Conservation (phyloP, 768 basidiomycete genomes). For the Trametes maxima region DNA sequence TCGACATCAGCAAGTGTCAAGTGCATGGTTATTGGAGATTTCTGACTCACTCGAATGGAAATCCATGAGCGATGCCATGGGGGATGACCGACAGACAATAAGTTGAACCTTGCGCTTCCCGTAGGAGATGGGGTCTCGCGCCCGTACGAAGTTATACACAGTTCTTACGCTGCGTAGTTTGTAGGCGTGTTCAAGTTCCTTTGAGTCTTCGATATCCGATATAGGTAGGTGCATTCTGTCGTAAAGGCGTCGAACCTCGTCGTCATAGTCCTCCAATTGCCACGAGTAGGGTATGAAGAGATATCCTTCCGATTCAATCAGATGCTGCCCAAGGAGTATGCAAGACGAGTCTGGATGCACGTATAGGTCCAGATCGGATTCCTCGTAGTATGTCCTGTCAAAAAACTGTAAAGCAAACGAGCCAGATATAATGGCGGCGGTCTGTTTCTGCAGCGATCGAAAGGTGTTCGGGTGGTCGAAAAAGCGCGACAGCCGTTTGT, state of each 20-base stretch:
- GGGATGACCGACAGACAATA: conserved; percentile 37
- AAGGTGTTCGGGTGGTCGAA: conserved; percentile 44
- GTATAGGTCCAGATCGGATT: conserved; percentile 57
- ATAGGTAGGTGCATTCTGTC: neutral
- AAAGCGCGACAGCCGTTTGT: conserved; percentile 39
- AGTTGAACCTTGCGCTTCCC: conserved; percentile 41
- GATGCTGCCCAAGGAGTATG: conserved; percentile 38
- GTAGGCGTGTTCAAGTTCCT: conserved; percentile 21
- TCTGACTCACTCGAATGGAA: conserved; percentile 50
- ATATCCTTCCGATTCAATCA: conserved; percentile 38
- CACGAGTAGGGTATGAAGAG: conserved; percentile 25
- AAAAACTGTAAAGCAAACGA: conserved; percentile 57
- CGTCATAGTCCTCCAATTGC: conserved; percentile 28
- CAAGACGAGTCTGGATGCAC: conserved; percentile 35
- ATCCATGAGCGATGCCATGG: conserved; percentile 42
- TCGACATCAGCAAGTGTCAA: neutral
- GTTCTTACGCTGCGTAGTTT: conserved; percentile 31
- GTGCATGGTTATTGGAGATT: neutral
- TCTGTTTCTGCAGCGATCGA: conserved; percentile 44
- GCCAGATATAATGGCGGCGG: conserved; percentile 53
- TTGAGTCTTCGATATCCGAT: neutral
- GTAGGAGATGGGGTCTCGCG: neutral
- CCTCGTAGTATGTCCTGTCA: conserved; percentile 44
- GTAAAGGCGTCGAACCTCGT: conserved; percentile 2
- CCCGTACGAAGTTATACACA: conserved; percentile 39